Conservation (phyloP, 768 basidiomycete genomes). For the Boletus vinaceobasis region DNA sequence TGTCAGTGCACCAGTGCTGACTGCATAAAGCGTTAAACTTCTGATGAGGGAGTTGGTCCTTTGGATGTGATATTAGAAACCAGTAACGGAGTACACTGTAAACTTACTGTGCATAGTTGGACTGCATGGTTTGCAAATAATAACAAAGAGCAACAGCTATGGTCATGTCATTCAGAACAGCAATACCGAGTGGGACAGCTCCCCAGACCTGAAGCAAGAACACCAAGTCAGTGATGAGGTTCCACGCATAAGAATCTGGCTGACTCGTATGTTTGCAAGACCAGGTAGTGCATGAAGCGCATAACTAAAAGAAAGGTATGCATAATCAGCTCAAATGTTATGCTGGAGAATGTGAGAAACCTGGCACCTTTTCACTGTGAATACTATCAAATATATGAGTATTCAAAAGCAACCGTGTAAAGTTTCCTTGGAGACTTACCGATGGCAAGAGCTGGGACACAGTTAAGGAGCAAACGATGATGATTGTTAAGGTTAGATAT, state of each 20-base stretch:
- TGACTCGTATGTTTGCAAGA: conserved; percentile 45
- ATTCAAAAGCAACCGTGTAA: not conserved
- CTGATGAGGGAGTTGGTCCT: conserved; percentile 60
- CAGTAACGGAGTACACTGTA: not conserved
- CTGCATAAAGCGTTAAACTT: conserved; percentile 52
- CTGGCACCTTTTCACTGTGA: conserved; percentile 43
- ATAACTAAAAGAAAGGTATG: conserved; percentile 30
- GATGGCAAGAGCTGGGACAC: conserved; percentile 35
- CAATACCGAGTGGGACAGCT: conserved; percentile 45
- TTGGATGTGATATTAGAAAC: conserved; percentile 1
- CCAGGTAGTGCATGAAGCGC: conserved; percentile 37
- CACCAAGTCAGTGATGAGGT: not conserved
- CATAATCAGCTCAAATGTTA: not conserved
- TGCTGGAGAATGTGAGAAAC: not conserved
- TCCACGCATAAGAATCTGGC: conserved; percentile 6
- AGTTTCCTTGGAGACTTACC: conserved; percentile 28
- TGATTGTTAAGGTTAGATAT: not conserved
- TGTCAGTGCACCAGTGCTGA: conserved; percentile 63
- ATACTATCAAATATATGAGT: conserved; percentile 32
- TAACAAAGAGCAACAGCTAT: conserved; percentile 52
- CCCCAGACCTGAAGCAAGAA: conserved; percentile 40
- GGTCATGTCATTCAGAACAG: conserved; percentile 47
- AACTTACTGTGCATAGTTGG: conserved; percentile 43
- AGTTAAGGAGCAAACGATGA: conserved; percentile 1
- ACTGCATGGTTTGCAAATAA: conserved; percentile 53